Evolutionary conservation across 306 rosid species (phyloP).

Genomic region (Acacia acuminata): DNA sequence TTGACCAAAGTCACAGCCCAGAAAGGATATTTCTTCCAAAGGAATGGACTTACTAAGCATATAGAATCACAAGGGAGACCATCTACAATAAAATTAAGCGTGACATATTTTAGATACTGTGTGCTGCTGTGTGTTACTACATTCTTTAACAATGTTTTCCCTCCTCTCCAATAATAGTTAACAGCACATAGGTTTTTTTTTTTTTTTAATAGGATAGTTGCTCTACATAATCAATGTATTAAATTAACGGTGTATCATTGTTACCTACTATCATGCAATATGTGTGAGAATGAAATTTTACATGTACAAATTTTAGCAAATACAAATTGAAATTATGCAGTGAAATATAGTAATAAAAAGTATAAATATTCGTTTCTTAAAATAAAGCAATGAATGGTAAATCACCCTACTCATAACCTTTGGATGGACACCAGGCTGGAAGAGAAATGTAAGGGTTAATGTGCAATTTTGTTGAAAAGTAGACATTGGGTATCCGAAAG

Average conservation of each 20-base stretch:
- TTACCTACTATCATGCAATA: neutral
- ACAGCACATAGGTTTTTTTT: neutral
- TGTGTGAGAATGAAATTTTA: no score
- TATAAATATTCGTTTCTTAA: no score
- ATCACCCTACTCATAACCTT: no score
- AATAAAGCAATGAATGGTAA: no score
- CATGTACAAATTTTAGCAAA: no score
- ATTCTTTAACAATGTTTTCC: neutral
- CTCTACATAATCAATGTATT: neutral
- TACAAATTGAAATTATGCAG: no score
- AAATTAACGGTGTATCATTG: neutral
- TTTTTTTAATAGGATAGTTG: neutral
- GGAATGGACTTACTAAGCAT: conserved; percentile 71
- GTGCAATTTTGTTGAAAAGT: no score
- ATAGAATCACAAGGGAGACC: neutral
- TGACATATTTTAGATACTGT: neutral
- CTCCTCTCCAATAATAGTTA: conserved; percentile 19
- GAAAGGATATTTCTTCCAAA: conserved; percentile 67
- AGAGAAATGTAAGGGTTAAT: no score
- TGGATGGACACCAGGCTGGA: no score
- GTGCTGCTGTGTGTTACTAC: neutral
- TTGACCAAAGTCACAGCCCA: conserved; percentile 39
- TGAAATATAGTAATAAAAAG: no score
- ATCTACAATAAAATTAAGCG: neutral
- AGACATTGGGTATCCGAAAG: no score